phyloP scores from a whole-genome alignment of 73 alveolate genomes.

The Tetrahymena elliotti region DNA sequence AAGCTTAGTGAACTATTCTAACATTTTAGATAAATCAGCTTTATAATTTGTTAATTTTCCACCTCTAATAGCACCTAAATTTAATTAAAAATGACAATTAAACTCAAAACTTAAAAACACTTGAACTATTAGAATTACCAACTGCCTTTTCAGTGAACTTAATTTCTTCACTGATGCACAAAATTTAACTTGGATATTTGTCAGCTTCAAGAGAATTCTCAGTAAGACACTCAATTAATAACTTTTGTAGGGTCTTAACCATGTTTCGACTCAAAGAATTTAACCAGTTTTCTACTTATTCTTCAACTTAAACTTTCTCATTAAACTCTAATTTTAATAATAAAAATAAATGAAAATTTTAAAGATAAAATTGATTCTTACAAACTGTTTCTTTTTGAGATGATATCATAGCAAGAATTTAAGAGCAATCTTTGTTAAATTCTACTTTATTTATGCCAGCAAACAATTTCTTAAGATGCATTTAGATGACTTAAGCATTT shows the following conservation, averaged over 20 bases:
- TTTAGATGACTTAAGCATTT: slow-evolving; percentile 96
- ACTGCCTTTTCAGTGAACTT: slow-evolving; percentile 83
- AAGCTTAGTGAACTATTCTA: slow-evolving; percentile 54
- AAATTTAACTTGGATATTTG: slow-evolving; percentile 90
- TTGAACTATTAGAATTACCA: no score
- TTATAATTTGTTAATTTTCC: slow-evolving; percentile 77
- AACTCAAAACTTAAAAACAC: neutral
- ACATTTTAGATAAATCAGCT: slow-evolving; percentile 47
- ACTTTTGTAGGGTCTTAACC: slow-evolving; percentile 83
- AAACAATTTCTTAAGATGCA: slow-evolving; percentile 97
- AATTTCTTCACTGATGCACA: slow-evolving; percentile 93
- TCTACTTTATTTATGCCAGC: slow-evolving; percentile 96
- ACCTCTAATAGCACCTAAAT: slow-evolving; percentile 61
- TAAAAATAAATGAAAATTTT: neutral
- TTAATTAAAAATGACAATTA: neutral
- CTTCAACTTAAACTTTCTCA: slow-evolving; percentile 74
- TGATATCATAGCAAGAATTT: slow-evolving; percentile 91
- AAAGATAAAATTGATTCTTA: neutral
- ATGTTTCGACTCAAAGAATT: slow-evolving; percentile 91
- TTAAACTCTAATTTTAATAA: neutral
- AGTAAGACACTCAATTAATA: slow-evolving; percentile 53
- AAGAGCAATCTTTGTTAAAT: slow-evolving; percentile 78
- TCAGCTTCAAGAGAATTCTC: slow-evolving; percentile 60
- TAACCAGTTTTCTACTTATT: slow-evolving; percentile 98
- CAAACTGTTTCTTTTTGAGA: slow-evolving; percentile 92